These are phyloP conservation scores for Breviolum minutum DNA, from an alignment of 73 alveolate species.

Conservation along the genomic window DNA sequence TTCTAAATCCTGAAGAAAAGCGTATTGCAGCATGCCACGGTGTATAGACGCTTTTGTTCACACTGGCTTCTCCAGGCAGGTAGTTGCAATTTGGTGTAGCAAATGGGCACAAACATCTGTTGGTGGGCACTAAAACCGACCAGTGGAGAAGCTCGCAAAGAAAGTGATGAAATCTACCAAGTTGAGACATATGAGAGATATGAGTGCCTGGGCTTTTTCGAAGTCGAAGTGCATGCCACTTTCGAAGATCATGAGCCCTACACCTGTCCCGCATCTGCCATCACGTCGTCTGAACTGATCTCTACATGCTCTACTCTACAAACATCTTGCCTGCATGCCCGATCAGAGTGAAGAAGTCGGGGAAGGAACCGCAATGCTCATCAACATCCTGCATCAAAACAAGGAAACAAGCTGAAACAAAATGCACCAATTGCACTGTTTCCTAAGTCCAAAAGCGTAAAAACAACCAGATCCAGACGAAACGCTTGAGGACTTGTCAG, in stretches of 20 bases:
- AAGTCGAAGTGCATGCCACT: constrained; percentile 95
- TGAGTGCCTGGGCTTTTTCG: constrained; percentile 67
- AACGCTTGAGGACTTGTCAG: no score
- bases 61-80: no score
- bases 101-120: no score
- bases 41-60: no score
- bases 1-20: no score
- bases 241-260: constrained; percentile 89
- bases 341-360: constrained; percentile 73
- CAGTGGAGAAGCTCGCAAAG: background rate
- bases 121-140: no score
- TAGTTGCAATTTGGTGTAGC: no score
- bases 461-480: no score
- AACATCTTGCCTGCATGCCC: constrained; percentile 47
- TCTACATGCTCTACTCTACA: background rate
- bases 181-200: no score
- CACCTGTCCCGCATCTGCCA: constrained; percentile 3
- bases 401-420: background rate
- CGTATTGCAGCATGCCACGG: no score
- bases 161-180: no score
- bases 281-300: background rate
- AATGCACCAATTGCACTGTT: background rate
- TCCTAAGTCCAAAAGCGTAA: no score
- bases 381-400: constrained; percentile 21
- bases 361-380: constrained; percentile 46